These are phyloP conservation scores for Pyracantha coccinea DNA, from an alignment of 331 rosid species.

Conservation along the genomic window DNA sequence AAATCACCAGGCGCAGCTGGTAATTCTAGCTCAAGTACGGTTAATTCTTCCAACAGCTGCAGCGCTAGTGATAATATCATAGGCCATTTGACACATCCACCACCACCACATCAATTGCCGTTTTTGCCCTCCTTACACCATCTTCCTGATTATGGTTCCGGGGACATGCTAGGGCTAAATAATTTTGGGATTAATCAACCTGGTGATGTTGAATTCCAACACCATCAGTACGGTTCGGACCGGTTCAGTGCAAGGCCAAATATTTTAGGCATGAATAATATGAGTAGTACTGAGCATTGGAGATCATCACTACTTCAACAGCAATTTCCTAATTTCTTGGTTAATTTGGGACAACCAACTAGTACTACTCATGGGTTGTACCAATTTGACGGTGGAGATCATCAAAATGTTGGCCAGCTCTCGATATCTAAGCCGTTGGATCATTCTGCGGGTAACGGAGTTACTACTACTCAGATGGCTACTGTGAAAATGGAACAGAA, in stretches of 20 bases:
- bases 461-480: slow-evolving; percentile 17
- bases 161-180: slow-evolving; percentile 29
- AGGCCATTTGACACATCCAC: slow-evolving; percentile 32
- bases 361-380: slow-evolving; percentile 24
- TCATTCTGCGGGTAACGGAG: slow-evolving; percentile 22
- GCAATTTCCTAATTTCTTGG: slow-evolving; percentile 48
- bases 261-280: not conserved
- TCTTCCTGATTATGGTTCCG: slow-evolving; percentile 29
- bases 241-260: not conserved
- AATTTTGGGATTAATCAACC: slow-evolving; percentile 34
- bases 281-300: slow-evolving; percentile 43
- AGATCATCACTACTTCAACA: slow-evolving; percentile 33
- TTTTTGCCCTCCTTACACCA: slow-evolving; percentile 46
- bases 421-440: slow-evolving; percentile 33
- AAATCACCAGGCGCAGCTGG: slow-evolving; percentile 40
- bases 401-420: slow-evolving; percentile 14
- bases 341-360: slow-evolving; percentile 43
- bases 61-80: slow-evolving; percentile 20
- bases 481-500: slow-evolving; percentile 54
- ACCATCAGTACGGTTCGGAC: slow-evolving; percentile 11
- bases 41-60: slow-evolving; percentile 35
- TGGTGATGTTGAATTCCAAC: slow-evolving; percentile 10
- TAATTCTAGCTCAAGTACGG: slow-evolving; percentile 42
- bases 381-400: slow-evolving; percentile 34
- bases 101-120: slow-evolving; percentile 38